These are phyloP conservation scores for Cardamine resedifolia DNA, from an alignment of 345 rosid species.

Conservation along the genomic window DNA sequence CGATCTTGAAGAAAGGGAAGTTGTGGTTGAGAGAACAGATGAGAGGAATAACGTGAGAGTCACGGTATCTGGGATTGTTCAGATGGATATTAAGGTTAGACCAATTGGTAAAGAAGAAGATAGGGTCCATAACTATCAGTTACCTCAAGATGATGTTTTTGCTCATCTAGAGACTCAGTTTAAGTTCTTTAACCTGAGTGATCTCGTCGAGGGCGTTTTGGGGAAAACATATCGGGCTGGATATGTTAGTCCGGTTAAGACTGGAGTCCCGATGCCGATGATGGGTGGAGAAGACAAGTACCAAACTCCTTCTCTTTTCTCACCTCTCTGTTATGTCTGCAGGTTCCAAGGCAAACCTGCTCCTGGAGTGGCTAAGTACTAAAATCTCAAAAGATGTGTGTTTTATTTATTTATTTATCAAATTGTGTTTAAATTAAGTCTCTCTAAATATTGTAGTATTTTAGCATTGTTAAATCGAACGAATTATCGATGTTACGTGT, in stretches of 20 bases:
- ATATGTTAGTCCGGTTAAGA: slow-evolving; percentile 60
- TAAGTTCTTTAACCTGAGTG: slow-evolving; percentile 47
- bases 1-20: slow-evolving; percentile 28
- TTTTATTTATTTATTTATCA: neutral
- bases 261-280: slow-evolving; percentile 71
- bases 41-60: slow-evolving; percentile 49
- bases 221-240: slow-evolving; percentile 68
- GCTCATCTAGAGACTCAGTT: slow-evolving; percentile 76
- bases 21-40: slow-evolving; percentile 54
- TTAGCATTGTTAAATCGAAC: too few species aligned
- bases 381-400: neutral
- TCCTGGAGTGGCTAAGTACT: slow-evolving; percentile 33
- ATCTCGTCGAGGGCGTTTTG: slow-evolving; percentile 63
- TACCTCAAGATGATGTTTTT: slow-evolving; percentile 56
- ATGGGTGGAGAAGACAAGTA: slow-evolving; percentile 76
- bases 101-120: slow-evolving; percentile 60
- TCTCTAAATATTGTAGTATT: slow-evolving; percentile 10
- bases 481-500: slow-evolving; percentile 14
- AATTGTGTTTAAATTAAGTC: slow-evolving; percentile 13
- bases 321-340: slow-evolving; percentile 53
- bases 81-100: slow-evolving; percentile 50
- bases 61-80: slow-evolving; percentile 44
- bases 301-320: slow-evolving; percentile 54
- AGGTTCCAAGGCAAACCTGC: slow-evolving; percentile 44
- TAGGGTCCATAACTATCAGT: slow-evolving; percentile 57